Evolutionary conservation across 2,329 filamentous ascomycete genomes (phyloP), one percentile per base, ranked within the genome.

Genomic region (Xylaria sp.): DNA sequence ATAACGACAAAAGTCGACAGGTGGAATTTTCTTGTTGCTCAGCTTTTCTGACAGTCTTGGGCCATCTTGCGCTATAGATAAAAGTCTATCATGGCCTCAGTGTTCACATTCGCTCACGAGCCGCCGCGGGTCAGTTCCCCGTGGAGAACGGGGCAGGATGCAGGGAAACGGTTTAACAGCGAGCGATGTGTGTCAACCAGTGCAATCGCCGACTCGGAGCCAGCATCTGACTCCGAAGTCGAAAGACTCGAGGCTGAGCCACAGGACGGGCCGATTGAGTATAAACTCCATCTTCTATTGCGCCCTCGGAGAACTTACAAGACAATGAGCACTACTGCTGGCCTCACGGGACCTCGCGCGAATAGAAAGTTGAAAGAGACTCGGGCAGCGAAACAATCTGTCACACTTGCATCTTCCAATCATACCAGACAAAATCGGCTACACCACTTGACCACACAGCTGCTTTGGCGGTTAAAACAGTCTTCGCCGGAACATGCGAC

Each of bases 401-500:
- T 69, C 31, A 72, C 74, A 11, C 69, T 74, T 26, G 66, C 76
- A 36, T 72, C 87, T 9, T 89, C 89, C 0, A 89, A 82, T 54
- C 90, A 94, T 75, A 90, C 90, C 33, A 90, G 93, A 28, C 93
- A 97, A 79, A 89, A 94, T 73, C 88, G 96, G 54, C 85, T 98
- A 17, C 91, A 97, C 77, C 93, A 97, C 76, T 83, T 99, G 70
- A 99, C 95, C 0, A 99, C 96, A 0, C 96, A 99, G 79, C 85
- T 99, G 28, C 83, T 99, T 6, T 99, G 96, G 96, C 88, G 96
- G 58, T 81, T 99, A 66, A 94, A 98, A 78, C 96, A 99, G 79
- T 97, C 95, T 1, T 97, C 93, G 9, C 93, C 94, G 0, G 93
- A 97, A 78, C 94, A 97, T 81, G 89, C 92, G 1, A 92, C 92